Percentiles rank a stretch among this genome's conserved stretches.
Evolutionary conservation across 352 stramenopile genomes (phyloP).

Genomic region (Globisporangium spiculum): DNA sequence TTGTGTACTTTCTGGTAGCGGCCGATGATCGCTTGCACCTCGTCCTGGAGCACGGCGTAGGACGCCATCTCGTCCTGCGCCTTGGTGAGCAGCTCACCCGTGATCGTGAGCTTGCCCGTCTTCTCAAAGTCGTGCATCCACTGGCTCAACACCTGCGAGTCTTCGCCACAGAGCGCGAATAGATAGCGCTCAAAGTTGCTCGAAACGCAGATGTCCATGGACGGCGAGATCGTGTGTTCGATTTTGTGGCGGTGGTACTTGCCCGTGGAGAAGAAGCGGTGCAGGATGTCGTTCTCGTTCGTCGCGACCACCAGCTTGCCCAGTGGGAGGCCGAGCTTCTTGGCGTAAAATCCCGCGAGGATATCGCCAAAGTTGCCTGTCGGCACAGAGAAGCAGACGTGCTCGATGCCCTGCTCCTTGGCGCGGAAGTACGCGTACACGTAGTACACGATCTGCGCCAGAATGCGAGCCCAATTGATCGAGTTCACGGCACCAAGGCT

Average conservation of each 20-base stretch:
- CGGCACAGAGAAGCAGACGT: conserved; percentile 95
- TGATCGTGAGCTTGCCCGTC: conserved; percentile 93
- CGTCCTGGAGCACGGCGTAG: conserved; percentile 72
- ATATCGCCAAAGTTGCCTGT: conserved; percentile 99
- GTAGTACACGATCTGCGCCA: conserved; percentile 99
- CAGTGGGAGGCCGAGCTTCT: conserved; percentile 91
- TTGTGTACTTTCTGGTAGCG: conserved; percentile 89
- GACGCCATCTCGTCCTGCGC: conserved; percentile 94
- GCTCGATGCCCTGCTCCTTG: conserved; percentile 58
- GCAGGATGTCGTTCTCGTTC: conserved; percentile 99
- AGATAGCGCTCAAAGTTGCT: conserved; percentile 99
- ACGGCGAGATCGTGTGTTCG: conserved; percentile 94
- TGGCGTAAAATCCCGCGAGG: conserved; percentile 97
- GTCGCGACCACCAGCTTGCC: conserved; percentile 97
- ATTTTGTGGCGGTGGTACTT: conserved; percentile 95
- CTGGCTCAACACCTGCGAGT: conserved; percentile 81
- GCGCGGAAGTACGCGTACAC: conserved; percentile 97
- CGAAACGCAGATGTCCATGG: conserved; percentile 99
- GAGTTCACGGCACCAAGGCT: conserved; percentile 98
- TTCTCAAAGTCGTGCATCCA: conserved; percentile 97
- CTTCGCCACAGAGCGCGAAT: conserved; percentile 94
- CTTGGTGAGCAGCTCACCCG: conserved; percentile 85
- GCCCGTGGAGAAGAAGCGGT: conserved; percentile 97
- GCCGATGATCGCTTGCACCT: conserved; percentile 92
- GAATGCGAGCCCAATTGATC: conserved; percentile 99